Conservation (phyloP, 768 basidiomycete species). For the Bullera alba region DNA sequence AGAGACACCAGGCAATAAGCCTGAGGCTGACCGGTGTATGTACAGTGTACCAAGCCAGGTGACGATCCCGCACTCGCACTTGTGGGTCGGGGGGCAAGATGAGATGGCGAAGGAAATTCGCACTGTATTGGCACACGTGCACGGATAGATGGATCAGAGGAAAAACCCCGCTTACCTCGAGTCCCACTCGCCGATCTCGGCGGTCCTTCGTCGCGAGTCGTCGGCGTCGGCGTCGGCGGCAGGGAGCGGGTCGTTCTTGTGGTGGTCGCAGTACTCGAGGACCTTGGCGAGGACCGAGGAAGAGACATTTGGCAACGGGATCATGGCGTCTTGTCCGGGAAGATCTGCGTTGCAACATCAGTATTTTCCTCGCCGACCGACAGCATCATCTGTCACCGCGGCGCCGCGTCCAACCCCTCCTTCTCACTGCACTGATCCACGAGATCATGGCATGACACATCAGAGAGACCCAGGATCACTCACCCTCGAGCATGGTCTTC, state of each 20-base stretch:
- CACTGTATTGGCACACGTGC: no score
- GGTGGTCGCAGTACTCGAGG: constrained; percentile 98
- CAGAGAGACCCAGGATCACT: no score
- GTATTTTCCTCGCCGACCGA: neutral
- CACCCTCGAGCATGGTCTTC: constrained; percentile 99
- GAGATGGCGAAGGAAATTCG: no score
- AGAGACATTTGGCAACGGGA: constrained; percentile 43
- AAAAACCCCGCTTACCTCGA: constrained; percentile 61
- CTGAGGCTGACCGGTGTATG: neutral
- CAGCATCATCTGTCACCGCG: neutral
- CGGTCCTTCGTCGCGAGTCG: constrained; percentile 94
- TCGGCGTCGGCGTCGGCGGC: constrained; percentile 60
- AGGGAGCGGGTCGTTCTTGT: constrained; percentile 93
- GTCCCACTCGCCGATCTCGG: constrained; percentile 98
- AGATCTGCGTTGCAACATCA: constrained; percentile 25
- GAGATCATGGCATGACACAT: constrained; percentile 12
- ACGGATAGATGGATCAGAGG: neutral
- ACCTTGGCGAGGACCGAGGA: constrained; percentile 56
- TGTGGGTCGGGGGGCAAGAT: no score
- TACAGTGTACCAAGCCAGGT: no score
- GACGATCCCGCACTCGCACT: no score
- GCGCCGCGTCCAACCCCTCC: no score
- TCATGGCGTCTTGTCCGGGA: constrained; percentile 25
- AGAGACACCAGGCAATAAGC: neutral
- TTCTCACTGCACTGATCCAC: neutral